A percentile compares a stretch with the other conserved stretches of the same genome.
Conservation (phyloP, 2,329 filamentous ascomycete species). For the Fonsecaea pugnacius region DNA sequence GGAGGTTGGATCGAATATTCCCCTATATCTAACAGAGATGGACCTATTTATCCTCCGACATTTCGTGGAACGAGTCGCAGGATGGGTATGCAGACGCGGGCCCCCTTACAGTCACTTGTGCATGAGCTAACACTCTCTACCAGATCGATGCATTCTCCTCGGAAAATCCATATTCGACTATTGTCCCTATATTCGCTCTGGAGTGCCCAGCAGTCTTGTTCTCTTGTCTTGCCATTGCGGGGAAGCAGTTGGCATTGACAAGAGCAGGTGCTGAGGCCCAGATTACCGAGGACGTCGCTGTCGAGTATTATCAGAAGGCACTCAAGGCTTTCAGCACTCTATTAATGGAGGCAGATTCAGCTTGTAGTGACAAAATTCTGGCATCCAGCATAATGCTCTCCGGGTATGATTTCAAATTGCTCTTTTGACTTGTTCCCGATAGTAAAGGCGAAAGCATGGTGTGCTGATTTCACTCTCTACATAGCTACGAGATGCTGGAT, state of each 20-base stretch:
- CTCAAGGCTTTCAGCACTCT: constrained; percentile 11
- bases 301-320: constrained; percentile 6
- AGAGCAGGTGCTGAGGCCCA: background rate
- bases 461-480: background rate
- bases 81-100: background rate
- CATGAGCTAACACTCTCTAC: background rate
- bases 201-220: constrained; percentile 11
- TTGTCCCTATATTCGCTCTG: constrained; percentile 8
- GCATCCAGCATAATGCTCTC: constrained; percentile 20
- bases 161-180: constrained; percentile 10
- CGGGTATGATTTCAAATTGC: background rate
- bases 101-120: background rate
- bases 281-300: background rate
- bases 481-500: constrained; percentile 16
- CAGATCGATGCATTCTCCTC: constrained; percentile 18
- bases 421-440: background rate
- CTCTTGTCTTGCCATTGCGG: constrained; percentile 8
- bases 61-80: constrained; percentile 8
- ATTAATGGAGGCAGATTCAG: constrained; percentile 8
- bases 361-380: constrained; percentile 15
- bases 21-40: constrained; percentile 7
- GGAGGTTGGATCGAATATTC: background rate
- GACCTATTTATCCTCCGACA: constrained; percentile 11
- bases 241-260: background rate
- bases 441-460: background rate